Percentiles rank a stretch among this genome's conserved stretches.
Conservation (phyloP, 345 rosid species). For the Sonneratia alba region DNA sequence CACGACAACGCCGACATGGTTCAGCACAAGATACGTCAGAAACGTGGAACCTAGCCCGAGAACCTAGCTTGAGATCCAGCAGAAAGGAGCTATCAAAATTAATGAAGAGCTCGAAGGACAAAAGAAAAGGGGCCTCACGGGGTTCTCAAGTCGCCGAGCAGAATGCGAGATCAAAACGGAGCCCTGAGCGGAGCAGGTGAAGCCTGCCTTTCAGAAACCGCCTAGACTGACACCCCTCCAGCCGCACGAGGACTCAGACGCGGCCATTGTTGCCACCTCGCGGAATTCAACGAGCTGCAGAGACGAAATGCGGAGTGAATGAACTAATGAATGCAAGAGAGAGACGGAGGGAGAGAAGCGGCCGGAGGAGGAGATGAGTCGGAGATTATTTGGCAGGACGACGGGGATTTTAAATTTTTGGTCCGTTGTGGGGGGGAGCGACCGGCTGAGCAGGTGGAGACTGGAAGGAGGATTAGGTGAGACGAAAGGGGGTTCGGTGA, state of each 20-base stretch:
- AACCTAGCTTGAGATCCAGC: too few relatives aligned
- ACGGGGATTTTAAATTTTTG: constrained; percentile 2
- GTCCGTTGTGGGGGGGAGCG: background rate
- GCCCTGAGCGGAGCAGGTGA: background rate
- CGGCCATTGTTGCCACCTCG: background rate
- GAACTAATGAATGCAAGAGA: background rate
- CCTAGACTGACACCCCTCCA: background rate
- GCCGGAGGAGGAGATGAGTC: background rate
- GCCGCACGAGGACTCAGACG: too few relatives aligned
- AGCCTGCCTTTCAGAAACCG: background rate
- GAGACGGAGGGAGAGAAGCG: background rate
- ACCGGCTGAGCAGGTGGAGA: constrained; percentile 1
- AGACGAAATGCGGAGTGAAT: constrained; percentile 1
- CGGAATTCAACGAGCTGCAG: background rate
- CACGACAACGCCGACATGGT: too few relatives aligned
- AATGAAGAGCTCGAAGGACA: background rate
- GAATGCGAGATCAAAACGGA: background rate
- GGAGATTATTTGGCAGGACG: too few relatives aligned
- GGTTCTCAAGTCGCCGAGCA: too few relatives aligned
- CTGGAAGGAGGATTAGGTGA: background rate
- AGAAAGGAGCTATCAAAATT: too few relatives aligned
- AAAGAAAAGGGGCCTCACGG: background rate
- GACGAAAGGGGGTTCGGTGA: background rate
- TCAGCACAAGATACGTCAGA: too few relatives aligned
- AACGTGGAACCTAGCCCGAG: too few relatives aligned